Evolutionary conservation across 2,329 filamentous ascomycete genomes (phyloP), one percentile per base, ranked within the genome.

Genomic region (Microsporum ferrugineum): DNA sequence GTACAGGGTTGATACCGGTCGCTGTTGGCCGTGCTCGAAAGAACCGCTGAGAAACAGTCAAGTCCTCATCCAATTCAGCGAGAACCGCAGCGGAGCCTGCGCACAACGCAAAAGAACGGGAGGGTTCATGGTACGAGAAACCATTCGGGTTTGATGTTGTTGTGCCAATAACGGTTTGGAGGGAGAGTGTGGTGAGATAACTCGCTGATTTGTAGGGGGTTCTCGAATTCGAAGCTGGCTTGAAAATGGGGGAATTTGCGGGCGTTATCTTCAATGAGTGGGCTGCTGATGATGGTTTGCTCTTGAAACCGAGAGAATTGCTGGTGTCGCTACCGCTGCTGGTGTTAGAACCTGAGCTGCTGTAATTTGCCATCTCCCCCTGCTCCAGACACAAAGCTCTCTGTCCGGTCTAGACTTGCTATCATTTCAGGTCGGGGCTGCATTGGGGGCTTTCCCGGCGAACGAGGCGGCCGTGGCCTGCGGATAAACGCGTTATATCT

Each of bases 81-180:
- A 97, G 84, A 0, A 99, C 89, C n/a, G 90, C 92, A 49, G 92
- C 90, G 7, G 91, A 94, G 60, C 94, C 94, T 6, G 94, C 92
- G 65, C 91, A 91, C 72, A 95, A 94, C 60, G 91, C 91, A 74
- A 97, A 96, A 58, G 80, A 80, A 61, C 77, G 78, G 59, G 82
- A 86, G 10, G 86, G 83, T 45, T 87, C 79, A 63, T 92, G 84
- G 65, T 84, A 86, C 71, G 95, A 91, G 73, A 99, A 95, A 64
- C 89, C 90, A 71, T 88, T 91, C 45, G 90, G 87, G 3, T 88
- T 88, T 66, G 80, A 84, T 65, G 90, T 92, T 5, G 92, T 97
- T 29, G 91, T 95, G 55, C 94, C 94, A 69, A 97, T 88, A 61
- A 97, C 90, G 65, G 89, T 85, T 72, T 86, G 87, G 64, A 96